Evolutionary conservation across 2,329 filamentous ascomycete species (phyloP), one percentile per base, ranked within the genome.

Genomic region (Arthrinium phaeospermum): DNA sequence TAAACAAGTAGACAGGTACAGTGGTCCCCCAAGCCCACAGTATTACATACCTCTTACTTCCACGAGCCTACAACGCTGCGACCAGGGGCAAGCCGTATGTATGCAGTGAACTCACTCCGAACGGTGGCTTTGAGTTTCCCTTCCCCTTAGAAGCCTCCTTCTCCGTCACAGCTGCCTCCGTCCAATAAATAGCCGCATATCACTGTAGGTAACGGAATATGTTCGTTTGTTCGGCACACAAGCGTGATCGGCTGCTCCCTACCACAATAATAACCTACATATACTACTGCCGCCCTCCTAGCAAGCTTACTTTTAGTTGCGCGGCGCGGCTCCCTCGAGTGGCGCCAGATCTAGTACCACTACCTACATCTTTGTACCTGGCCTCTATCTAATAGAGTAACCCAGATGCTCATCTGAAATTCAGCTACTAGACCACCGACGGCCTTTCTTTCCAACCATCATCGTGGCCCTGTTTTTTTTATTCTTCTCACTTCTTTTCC

Each of bases 321-420:
- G 57, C 57, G 34, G 57, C 57, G 57, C 57, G 57, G 57, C 57
- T 64, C 57, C 53, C 57, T 41, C 57, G 27, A 64, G 57, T 64
- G 57, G 57, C 57, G 57, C 57, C 30, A 64, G 57, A 64, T 64
- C 57, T 64, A 64, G n/a, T 30, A 30, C 27, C 30, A 41, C 53
- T 37, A n/a, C 53, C 46, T 49, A 49, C 46, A 49, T 49, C 22
- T 12, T 14, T 41, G 57, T 64, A 64, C 57, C 57, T 64, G 30
- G 22, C 19, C 57, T 41, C 37, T 41, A 41, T 41, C 57, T 41
- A 37, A 41, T 41, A 64, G 34, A 41, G 57, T 41, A 64, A 41
- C 57, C 34, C 34, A 41, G 19, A 64, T 64, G 19, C 30, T 24
- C 57, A 41, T 64, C 57, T 41, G 34, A 22, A 64, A 64, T n/a